Evolutionary conservation across 1,139 yeast species (phyloP), one percentile per base, ranked within the genome.

Genomic region (Taphrina confusa): DNA sequence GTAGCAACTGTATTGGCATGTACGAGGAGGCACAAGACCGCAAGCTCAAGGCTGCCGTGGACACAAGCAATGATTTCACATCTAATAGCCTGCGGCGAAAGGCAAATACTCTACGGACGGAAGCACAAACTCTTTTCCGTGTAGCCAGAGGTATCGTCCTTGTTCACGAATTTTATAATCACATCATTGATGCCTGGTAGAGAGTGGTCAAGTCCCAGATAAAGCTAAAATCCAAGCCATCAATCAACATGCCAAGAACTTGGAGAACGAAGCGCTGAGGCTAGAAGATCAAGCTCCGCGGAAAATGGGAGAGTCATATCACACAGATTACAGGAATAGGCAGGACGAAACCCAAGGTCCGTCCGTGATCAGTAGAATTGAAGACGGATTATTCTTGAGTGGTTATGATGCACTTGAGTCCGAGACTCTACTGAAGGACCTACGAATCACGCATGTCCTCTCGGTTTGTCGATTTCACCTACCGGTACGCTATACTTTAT

Each of bases 361-460:
- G 20, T 9, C 30, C 22, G 25, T 25, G 20, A 33, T 47, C 40
- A 33, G 52, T 34, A 31, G 31, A 47, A 33, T 47, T 16, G 52
- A 47, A 28, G 52, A 47, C 8, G 52, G 52, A 1, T 42, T 47
- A 31, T 47, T 20, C 31, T 16, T 47, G 33, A 23, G 42, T 18
- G 49, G 58, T 23, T 54, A 44, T 20, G 58, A 42, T 47, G 65
- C 65, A 1, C 47, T 64, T 4, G 60, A 58, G 22, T 63, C 63
- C 12, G 63, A 57, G 14, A 12, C 40, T 18, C 31, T 47, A 3
- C 52, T 64, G 14, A 33, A 18, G 12, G 55, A 57, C 2, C 47
- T 49, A 16, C 46, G 44, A 3, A 47, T 64, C 33, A 55, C 65
- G n/a, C 65, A 63, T 31, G 52, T 64, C 11, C 46, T 64, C 27